Percentiles rank a stretch among this genome's conserved stretches.
Conservation (phyloP, 148 eudicot species). For the Oxyria digyna region DNA sequence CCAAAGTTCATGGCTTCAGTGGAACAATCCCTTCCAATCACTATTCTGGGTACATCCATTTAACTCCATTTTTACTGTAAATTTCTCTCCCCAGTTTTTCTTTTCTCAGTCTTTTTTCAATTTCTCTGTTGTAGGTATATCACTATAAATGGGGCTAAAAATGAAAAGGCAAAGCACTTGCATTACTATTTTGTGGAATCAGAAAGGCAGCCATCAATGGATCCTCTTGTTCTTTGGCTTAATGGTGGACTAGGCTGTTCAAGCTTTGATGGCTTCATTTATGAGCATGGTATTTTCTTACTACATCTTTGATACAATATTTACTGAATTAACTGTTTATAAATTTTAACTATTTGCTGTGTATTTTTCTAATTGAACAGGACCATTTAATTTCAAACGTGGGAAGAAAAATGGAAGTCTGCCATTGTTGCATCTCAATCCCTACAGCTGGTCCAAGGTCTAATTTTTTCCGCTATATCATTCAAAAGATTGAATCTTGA, state of each 20-base stretch:
- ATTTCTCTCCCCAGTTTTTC: not conserved
- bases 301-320: not conserved
- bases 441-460: constrained; percentile 45
- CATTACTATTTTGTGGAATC: constrained; percentile 42
- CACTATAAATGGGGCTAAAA: constrained; percentile 4
- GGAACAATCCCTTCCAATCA: constrained; percentile 25
- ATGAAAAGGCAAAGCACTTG: constrained; percentile 17
- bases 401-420: constrained; percentile 23
- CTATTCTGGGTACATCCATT: constrained; percentile 23
- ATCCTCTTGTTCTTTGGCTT: constrained; percentile 38
- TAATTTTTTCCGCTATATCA: not conserved
- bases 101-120: not conserved
- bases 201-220: constrained; percentile 27
- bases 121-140: constrained; percentile 19
- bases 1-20: constrained; percentile 22
- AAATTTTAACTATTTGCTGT: not conserved
- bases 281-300: constrained; percentile 27
- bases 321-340: not conserved
- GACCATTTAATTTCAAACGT: constrained; percentile 37
- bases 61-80: not conserved
- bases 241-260: constrained; percentile 47
- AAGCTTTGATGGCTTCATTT: constrained; percentile 38
- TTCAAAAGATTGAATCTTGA: not conserved
- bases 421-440: constrained; percentile 31
- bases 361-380: constrained; percentile 15